phyloP scores from a whole-genome alignment of 352 stramenopile genomes.

The Halophytophthora polymorphica region DNA sequence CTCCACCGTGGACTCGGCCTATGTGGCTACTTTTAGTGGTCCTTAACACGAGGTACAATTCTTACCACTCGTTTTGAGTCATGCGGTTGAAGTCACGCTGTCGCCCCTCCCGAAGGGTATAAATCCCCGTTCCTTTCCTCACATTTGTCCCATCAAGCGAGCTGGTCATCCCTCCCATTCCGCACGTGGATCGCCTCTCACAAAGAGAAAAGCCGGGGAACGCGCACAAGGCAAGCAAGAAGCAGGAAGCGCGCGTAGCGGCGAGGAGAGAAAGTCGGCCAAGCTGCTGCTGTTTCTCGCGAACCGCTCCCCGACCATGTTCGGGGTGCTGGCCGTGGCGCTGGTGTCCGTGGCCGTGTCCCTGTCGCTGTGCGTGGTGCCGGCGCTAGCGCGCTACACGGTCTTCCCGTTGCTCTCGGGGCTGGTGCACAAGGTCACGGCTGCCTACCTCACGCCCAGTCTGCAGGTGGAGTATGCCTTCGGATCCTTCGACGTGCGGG shows the following conservation, averaged over 20 bases:
- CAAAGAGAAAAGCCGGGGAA: constrained; percentile 3
- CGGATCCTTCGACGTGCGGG: constrained; percentile 40
- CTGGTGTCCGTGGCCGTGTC: constrained; percentile 53
- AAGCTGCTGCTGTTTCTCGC: constrained; percentile 31
- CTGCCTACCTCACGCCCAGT: constrained; percentile 50
- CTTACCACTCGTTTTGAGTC: neutral
- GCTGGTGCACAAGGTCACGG: constrained; percentile 52
- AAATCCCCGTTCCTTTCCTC: no score
- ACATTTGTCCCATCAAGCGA: no score
- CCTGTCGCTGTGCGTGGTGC: constrained; percentile 63
- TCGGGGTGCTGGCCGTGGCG: constrained; percentile 44
- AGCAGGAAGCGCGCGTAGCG: constrained; percentile 12
- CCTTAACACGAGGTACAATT: constrained; percentile 1
- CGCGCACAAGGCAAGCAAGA: constrained; percentile 14
- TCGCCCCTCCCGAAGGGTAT: no score
- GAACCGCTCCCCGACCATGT: constrained; percentile 33
- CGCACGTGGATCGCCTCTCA: neutral
- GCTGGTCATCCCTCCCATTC: neutral
- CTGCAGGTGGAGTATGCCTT: constrained; percentile 49
- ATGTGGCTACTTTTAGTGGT: neutral
- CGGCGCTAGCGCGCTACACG: constrained; percentile 46
- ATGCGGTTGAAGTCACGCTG: no score
- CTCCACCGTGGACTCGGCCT: neutral
- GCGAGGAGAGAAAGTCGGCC: constrained; percentile 3
- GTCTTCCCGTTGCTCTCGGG: constrained; percentile 56